phyloP scores from a whole-genome alignment of 2,329 filamentous ascomycete genomes.

The Botrytis elliptica region DNA sequence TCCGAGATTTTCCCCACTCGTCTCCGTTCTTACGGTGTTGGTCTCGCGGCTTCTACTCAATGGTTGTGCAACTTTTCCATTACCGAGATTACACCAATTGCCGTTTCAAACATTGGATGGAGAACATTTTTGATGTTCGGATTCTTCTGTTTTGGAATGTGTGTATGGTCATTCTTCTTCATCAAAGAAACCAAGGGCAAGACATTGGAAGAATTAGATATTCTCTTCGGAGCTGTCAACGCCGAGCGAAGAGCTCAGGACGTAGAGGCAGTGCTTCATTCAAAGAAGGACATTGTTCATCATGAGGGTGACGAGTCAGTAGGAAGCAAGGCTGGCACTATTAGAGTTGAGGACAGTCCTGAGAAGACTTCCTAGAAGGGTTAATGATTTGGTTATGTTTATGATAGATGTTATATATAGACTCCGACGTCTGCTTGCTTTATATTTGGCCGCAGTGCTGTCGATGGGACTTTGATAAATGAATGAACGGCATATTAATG shows the following conservation, averaged over 20 bases:
- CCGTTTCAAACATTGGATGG: slow-evolving; percentile 49
- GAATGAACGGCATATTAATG: slow-evolving; percentile 1
- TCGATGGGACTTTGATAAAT: not conserved
- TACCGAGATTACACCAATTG: slow-evolving; percentile 49
- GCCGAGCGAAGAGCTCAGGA: slow-evolving; percentile 20
- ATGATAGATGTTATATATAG: not conserved
- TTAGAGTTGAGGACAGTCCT: slow-evolving; percentile 1
- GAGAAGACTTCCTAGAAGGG: slow-evolving; percentile 1
- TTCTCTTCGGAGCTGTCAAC: slow-evolving; percentile 28
- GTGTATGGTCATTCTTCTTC: slow-evolving; percentile 49
- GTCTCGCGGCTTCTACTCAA: slow-evolving; percentile 64
- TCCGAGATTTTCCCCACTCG: slow-evolving; percentile 53
- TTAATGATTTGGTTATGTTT: slow-evolving; percentile 9
- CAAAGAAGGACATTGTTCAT: slow-evolving; percentile 21
- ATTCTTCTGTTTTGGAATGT: slow-evolving; percentile 45
- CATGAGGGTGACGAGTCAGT: slow-evolving; percentile 6
- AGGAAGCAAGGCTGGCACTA: slow-evolving; percentile 1
- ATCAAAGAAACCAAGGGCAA: slow-evolving; percentile 69
- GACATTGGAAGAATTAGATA: slow-evolving; percentile 57
- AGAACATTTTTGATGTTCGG: slow-evolving; percentile 49
- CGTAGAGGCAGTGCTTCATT: slow-evolving; percentile 23
- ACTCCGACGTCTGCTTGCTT: not conserved
- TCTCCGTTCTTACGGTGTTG: slow-evolving; percentile 54
- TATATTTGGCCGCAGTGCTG: not conserved
- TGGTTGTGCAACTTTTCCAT: slow-evolving; percentile 66